Conservation (phyloP, 768 basidiomycete genomes). For the Panaeolus cyanescens region DNA sequence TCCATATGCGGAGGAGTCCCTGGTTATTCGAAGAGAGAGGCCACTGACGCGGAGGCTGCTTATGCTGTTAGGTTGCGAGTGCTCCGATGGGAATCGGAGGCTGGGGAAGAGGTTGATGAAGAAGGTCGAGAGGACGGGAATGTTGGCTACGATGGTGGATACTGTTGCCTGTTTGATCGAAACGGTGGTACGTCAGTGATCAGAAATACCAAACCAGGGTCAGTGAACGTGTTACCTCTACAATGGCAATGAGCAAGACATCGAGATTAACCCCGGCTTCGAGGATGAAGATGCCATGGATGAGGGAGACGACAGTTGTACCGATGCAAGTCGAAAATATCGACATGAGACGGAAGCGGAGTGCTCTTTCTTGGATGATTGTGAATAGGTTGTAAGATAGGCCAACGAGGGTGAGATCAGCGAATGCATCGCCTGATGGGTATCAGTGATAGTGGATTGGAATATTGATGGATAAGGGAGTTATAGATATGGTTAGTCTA, state of each 20-base stretch:
- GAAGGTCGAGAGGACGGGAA: slow-evolving; percentile 39
- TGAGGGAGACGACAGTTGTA: slow-evolving; percentile 48
- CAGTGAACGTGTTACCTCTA: slow-evolving; percentile 36
- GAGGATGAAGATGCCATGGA: slow-evolving; percentile 47
- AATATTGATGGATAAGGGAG: not conserved
- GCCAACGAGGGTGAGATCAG: slow-evolving; percentile 9
- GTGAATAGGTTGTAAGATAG: slow-evolving; percentile 14
- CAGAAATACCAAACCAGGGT: not conserved
- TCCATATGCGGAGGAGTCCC: not conserved
- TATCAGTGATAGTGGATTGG: not conserved
- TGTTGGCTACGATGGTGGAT: slow-evolving; percentile 40
- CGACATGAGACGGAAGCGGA: slow-evolving; percentile 12
- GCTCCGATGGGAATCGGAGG: not conserved
- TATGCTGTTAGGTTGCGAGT: not conserved
- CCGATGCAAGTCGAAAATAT: slow-evolving; percentile 48
- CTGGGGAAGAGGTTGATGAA: slow-evolving; percentile 16
- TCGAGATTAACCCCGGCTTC: slow-evolving; percentile 25
- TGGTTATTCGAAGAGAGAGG: not conserved
- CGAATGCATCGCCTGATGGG: slow-evolving; percentile 13
- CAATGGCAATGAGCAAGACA: slow-evolving; percentile 35
- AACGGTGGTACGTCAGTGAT: not conserved
- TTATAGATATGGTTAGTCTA: not conserved
- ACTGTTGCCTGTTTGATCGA: slow-evolving; percentile 25
- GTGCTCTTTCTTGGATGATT: slow-evolving; percentile 13
- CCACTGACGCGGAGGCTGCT: not conserved